A percentile compares a stretch with the other conserved stretches of the same genome.
Evolutionary conservation across 495 filamentous ascomycete genomes (phyloP).

Genomic region (Penicillium pancosmium): DNA sequence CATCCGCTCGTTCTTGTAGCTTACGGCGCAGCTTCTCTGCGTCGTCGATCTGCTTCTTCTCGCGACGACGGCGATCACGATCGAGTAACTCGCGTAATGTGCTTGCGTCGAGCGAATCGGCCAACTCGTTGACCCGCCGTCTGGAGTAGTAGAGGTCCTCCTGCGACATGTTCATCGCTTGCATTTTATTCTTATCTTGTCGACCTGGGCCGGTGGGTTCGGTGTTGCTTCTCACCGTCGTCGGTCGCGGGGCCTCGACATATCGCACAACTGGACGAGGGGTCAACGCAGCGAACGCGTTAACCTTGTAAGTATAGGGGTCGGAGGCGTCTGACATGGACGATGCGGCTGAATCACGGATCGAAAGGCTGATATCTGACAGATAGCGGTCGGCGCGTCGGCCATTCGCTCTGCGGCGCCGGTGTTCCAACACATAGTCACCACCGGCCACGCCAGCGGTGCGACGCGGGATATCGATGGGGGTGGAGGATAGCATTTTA

Average conservation of each 20-base stretch:
- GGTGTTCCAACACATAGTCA: conserved; percentile 58
- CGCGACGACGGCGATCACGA: conserved; percentile 73
- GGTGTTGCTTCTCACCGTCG: conserved; percentile 37
- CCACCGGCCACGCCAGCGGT: conserved; percentile 49
- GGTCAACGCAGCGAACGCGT: conserved; percentile 70
- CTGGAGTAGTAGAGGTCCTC: conserved; percentile 63
- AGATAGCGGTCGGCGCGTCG: conserved; percentile 60
- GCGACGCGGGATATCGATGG: conserved; percentile 65
- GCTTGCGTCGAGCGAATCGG: conserved; percentile 77
- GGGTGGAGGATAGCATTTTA: conserved; percentile 71
- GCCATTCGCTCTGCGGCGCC: conserved; percentile 59
- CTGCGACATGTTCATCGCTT: conserved; percentile 54
- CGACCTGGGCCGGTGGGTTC: conserved; percentile 41
- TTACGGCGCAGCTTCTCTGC: conserved; percentile 70
- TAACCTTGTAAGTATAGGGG: conserved; percentile 71
- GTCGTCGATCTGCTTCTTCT: conserved; percentile 71
- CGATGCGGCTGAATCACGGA: conserved; percentile 72
- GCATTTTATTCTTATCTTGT: conserved; percentile 42
- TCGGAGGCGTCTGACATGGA: conserved; percentile 72
- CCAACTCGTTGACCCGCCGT: conserved; percentile 76
- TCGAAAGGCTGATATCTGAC: conserved; percentile 74
- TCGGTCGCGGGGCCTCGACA: conserved; percentile 61
- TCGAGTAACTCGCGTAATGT: conserved; percentile 84
- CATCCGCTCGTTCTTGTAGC: conserved; percentile 69
- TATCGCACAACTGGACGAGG: conserved; percentile 80